Conservation (phyloP, 148 eudicot genomes). For the Heliamphora exappendiculata region DNA sequence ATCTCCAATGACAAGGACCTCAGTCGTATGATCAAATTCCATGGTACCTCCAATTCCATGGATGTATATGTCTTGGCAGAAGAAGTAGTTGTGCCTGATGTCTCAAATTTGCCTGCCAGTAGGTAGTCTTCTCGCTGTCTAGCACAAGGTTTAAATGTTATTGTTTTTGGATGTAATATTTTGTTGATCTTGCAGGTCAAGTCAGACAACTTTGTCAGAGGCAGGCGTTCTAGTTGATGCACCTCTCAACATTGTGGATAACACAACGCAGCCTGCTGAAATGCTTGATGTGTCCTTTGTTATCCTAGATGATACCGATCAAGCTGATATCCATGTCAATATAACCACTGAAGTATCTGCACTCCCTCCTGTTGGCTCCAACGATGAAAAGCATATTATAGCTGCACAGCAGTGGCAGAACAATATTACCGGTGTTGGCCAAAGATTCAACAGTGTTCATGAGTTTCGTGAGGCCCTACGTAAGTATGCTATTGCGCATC, state of each 20-base stretch:
- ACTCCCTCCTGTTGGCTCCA: slow-evolving; percentile 26
- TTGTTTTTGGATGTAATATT: slow-evolving; percentile 17
- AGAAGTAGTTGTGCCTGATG: slow-evolving; percentile 54
- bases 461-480: slow-evolving; percentile 89
- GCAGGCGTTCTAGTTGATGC: slow-evolving; percentile 47
- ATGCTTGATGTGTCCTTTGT: slow-evolving; percentile 55
- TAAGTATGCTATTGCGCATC: slow-evolving; percentile 80
- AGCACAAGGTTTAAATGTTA: slow-evolving; percentile 8
- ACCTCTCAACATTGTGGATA: slow-evolving; percentile 30
- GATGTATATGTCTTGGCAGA: slow-evolving; percentile 67
- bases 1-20: slow-evolving; percentile 92
- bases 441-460: slow-evolving; percentile 75
- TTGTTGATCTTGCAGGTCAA: slow-evolving; percentile 55
- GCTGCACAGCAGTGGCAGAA: slow-evolving; percentile 85
- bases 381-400: slow-evolving; percentile 63
- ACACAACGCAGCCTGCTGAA: slow-evolving; percentile 42
- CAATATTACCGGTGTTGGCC: slow-evolving; percentile 88
- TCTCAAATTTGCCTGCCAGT: slow-evolving; percentile 69
- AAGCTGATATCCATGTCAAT: slow-evolving; percentile 36
- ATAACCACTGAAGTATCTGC: slow-evolving; percentile 33
- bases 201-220: slow-evolving; percentile 76
- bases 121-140: slow-evolving; percentile 44
- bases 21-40: slow-evolving; percentile 74
- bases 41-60: slow-evolving; percentile 38
- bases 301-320: slow-evolving; percentile 35